phyloP scores from a whole-genome alignment of 768 basidiomycete genomes.

The Amanita rubescens region DNA sequence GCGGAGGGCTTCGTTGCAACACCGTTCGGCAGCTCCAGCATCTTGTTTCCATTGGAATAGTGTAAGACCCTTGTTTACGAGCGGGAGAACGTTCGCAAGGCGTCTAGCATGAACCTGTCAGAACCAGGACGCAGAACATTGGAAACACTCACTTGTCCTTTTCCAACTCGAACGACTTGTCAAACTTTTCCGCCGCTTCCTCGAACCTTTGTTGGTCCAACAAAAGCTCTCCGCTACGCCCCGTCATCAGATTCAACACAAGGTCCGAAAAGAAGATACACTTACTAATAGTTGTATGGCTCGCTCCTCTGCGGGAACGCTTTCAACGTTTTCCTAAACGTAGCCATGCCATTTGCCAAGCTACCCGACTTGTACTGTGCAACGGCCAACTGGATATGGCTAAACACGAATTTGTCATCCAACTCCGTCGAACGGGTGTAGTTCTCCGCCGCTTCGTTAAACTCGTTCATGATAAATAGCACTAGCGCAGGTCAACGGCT shows the following conservation, averaged over 20 bases:
- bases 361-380: conserved; percentile 95
- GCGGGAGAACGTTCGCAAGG: conserved; percentile 78
- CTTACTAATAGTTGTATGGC: conserved; percentile 92
- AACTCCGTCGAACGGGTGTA: conserved; percentile 87
- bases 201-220: conserved; percentile 85
- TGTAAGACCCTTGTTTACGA: conserved; percentile 97
- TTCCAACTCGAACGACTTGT: conserved; percentile 85
- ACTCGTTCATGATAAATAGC: conserved; percentile 92
- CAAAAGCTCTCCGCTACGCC: conserved; percentile 79
- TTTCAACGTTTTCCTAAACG: conserved; percentile 79
- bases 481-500: conserved; percentile 36
- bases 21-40: conserved; percentile 68
- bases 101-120: conserved; percentile 16
- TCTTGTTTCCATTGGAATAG: conserved; percentile 96
- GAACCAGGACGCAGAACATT: not conserved
- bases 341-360: conserved; percentile 79
- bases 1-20: conserved; percentile 81
- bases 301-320: conserved; percentile 84
- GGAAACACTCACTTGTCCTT: conserved; percentile 46
- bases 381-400: conserved; percentile 94
- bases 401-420: conserved; percentile 88
- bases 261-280: conserved; percentile 42
- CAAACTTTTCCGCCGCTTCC: conserved; percentile 90
- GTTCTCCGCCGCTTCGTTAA: conserved; percentile 75
- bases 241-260: not conserved